Base-by-base conservation (phyloP, 1,284 basidiomycete species). In the Grifola frondosa region DNA sequence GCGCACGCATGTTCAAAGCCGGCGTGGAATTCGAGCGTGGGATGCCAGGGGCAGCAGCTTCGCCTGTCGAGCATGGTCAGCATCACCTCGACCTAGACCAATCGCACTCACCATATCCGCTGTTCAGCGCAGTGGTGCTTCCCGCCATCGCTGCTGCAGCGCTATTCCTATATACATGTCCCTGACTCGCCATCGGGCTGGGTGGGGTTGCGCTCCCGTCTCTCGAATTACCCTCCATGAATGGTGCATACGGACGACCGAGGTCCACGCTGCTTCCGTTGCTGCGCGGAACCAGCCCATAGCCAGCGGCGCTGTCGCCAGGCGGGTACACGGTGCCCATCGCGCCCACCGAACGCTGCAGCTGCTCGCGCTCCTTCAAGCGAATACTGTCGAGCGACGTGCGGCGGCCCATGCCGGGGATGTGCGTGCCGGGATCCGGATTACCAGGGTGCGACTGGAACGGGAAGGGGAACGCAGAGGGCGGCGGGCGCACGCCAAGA, bases 381-480 rank as follows among this genome's bases (percentile, higher is more conserved):
- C 58, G 66, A 16, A 69, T 55, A 36, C 63, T 67, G 12, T 74
- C 68, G 5, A 58, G 53, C 20, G 64, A 66, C 5, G 60, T 47
- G 33, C 55, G 67, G 5, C 67, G 60, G 6, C 60, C 50, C 12
- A 64, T 36, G 17, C 67, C 69, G 3, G 75, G 75, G 45, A 75
- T 61, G 30, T 67, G 70, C 20, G 59, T 63, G 35, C 65, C 61
- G 10, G 66, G 75, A 52, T 84, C 82, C 2, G 80, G 77, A 56
- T 82, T 83, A 9, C 82, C 80, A 1, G 75, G 69, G 54, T 83
- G 72, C 0, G 74, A 70, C 56, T 80, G 78, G 71, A 79, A 80
- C 11, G 77, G 76, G 48, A 74, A 82, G 4, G 77, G 13, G 73
- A 77, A 17, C 73, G 78, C 1, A 73, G 79, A 24, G 64, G 68